Evolutionary conservation across 805 yeast species (phyloP).

Genomic region (Pichia rugopelliculosa): DNA sequence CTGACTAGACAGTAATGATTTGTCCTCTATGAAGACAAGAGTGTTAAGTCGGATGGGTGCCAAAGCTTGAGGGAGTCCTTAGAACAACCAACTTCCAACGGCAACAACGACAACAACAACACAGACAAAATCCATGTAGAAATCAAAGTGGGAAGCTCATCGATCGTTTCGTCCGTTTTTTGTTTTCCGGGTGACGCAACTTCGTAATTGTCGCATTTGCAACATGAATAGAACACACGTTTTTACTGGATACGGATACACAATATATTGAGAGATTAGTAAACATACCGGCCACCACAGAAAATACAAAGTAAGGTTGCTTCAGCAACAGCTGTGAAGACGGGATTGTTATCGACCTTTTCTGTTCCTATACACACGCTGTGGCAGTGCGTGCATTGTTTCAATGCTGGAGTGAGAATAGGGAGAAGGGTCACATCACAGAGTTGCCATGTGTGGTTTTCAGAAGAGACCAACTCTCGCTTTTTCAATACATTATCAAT

Average conservation of each 20-base stretch:
- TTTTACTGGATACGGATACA: background rate
- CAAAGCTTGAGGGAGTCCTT: background rate
- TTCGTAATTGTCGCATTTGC: background rate
- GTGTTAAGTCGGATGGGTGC: background rate
- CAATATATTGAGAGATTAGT: background rate
- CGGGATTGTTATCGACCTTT: background rate
- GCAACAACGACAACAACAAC: background rate
- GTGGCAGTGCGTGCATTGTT: constrained; percentile 10
- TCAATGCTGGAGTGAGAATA: constrained; percentile 8
- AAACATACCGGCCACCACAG: constrained; percentile 14
- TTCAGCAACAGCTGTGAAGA: constrained; percentile 4
- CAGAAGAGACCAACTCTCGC: constrained; percentile 3
- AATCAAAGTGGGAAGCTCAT: background rate
- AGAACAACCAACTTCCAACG: background rate
- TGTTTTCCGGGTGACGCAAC: background rate
- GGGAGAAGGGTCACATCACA: constrained; percentile 15
- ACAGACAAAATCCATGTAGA: background rate
- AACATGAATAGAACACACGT: background rate
- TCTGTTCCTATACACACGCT: constrained; percentile 1
- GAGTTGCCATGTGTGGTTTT: constrained; percentile 15
- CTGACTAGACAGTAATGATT: background rate
- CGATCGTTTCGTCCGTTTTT: background rate
- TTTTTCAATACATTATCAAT: background rate
- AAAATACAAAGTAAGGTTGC: constrained; percentile 9
- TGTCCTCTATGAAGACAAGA: background rate